Conservation (phyloP, 805 yeast genomes). For the Yarrowia divulgata region DNA sequence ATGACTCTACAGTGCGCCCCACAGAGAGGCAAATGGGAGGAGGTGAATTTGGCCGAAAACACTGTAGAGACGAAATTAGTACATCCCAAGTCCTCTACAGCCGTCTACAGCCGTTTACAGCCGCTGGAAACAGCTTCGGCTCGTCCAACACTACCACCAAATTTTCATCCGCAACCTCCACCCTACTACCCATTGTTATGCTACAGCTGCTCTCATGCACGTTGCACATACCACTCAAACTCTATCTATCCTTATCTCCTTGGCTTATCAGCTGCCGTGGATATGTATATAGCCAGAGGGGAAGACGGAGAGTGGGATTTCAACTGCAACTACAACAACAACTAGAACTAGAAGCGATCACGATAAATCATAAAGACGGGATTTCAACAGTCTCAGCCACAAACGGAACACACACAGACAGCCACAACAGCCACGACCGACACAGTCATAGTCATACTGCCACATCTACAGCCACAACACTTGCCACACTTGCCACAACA, state of each 20-base stretch:
- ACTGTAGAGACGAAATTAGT: too few relatives aligned
- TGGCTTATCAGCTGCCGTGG: slow-evolving; percentile 32
- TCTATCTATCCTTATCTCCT: slow-evolving; percentile 34
- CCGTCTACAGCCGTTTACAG: too few relatives aligned
- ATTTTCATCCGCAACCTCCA: slow-evolving; percentile 6
- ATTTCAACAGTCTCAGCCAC: background rate
- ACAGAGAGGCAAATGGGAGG: too few relatives aligned
- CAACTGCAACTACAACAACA: background rate
- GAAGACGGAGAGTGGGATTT: background rate
- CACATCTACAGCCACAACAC: background rate
- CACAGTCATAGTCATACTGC: background rate
- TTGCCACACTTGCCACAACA: background rate
- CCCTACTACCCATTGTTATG: slow-evolving; percentile 5
- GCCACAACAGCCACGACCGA: background rate
- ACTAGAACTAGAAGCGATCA: too few relatives aligned
- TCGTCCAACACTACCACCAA: too few relatives aligned
- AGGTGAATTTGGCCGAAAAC: too few relatives aligned
- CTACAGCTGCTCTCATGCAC: background rate
- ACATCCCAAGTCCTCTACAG: too few relatives aligned
- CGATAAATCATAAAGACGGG: background rate
- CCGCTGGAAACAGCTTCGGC: too few relatives aligned
- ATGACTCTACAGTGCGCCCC: too few relatives aligned
- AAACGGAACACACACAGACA: background rate
- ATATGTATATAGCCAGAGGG: slow-evolving; percentile 9
- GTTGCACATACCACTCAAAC: slow-evolving; percentile 35